Conservation (phyloP, 495 filamentous ascomycete species). For the Penicillium roqueforti region DNA sequence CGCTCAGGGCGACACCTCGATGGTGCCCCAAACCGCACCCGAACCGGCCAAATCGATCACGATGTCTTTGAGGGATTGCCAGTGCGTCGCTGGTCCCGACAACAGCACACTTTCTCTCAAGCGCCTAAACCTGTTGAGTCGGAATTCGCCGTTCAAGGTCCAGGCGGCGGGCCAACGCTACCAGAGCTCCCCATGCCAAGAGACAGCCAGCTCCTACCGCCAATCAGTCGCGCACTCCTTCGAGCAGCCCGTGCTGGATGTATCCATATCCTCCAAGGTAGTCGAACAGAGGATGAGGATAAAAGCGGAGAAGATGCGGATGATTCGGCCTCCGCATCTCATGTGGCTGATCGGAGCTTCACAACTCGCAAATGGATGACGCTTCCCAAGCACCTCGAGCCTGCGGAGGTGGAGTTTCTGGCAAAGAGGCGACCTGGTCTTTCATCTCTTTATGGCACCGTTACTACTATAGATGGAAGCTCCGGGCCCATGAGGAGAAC, state of each 20-base stretch:
- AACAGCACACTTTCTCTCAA: conserved; percentile 65
- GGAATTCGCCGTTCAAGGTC: conserved; percentile 50
- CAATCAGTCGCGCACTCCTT: conserved; percentile 78
- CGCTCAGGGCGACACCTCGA: conserved; percentile 43
- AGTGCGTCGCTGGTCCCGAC: conserved; percentile 82
- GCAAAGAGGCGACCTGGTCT: conserved; percentile 84
- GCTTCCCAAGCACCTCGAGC: conserved; percentile 71
- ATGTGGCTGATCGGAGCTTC: conserved; percentile 54
- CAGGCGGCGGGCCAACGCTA: conserved; percentile 45
- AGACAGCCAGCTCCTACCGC: conserved; percentile 74
- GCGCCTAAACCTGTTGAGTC: conserved; percentile 53
- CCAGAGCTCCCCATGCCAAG: conserved; percentile 73
- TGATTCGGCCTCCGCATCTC: conserved; percentile 27
- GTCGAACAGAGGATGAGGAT: conserved; percentile 45
- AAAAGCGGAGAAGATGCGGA: conserved; percentile 48
- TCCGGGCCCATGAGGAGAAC: conserved; percentile 60
- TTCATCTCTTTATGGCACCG: conserved; percentile 47
- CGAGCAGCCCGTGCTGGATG: conserved; percentile 73
- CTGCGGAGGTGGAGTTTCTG: conserved; percentile 71
- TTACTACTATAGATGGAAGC: conserved; percentile 42
- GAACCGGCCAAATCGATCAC: conserved; percentile 79
- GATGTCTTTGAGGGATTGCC: conserved; percentile 95
- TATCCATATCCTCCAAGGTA: conserved; percentile 51
- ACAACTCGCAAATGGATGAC: conserved; percentile 72
- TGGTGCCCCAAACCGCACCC: conserved; percentile 61